Evolutionary conservation across 495 filamentous ascomycete species (phyloP).

Genomic region (Tuber borchii): DNA sequence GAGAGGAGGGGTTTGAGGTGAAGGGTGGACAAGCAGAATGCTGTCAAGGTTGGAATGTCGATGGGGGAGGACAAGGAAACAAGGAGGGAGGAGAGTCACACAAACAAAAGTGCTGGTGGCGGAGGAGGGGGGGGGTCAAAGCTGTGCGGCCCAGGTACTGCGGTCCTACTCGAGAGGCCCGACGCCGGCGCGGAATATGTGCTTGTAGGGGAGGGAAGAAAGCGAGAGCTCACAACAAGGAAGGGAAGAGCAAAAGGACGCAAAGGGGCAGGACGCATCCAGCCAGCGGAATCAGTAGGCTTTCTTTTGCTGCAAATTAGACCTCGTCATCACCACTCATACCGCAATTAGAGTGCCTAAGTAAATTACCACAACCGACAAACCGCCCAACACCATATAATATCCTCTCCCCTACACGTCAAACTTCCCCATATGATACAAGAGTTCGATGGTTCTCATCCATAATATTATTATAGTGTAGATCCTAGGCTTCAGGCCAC

Average conservation of each 20-base stretch:
- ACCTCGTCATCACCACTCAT: not conserved
- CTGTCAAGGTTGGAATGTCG: not conserved
- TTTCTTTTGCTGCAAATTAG: not conserved
- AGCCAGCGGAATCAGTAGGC: not conserved
- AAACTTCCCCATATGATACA: not conserved
- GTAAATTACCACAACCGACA: not conserved
- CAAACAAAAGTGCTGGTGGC: not conserved
- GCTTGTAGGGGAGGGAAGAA: not conserved
- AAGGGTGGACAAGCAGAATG: not conserved
- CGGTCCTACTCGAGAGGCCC: not conserved
- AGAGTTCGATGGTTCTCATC: not conserved
- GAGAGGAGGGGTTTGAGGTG: not conserved
- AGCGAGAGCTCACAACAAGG: not conserved
- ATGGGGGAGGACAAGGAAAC: slow-evolving; percentile 3
- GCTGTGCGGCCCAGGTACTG: not conserved
- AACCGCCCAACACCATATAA: not conserved
- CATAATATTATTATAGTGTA: no score
- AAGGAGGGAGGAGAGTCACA: not conserved
- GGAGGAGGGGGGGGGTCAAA: not conserved
- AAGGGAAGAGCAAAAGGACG: not conserved
- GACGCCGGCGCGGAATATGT: not conserved
- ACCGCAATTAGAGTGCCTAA: not conserved
- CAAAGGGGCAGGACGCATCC: not conserved
- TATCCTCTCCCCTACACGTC: not conserved
- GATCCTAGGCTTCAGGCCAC: not conserved